Conservation (phyloP, 1,284 basidiomycete species). For the Apiotrichum brassicae region DNA sequence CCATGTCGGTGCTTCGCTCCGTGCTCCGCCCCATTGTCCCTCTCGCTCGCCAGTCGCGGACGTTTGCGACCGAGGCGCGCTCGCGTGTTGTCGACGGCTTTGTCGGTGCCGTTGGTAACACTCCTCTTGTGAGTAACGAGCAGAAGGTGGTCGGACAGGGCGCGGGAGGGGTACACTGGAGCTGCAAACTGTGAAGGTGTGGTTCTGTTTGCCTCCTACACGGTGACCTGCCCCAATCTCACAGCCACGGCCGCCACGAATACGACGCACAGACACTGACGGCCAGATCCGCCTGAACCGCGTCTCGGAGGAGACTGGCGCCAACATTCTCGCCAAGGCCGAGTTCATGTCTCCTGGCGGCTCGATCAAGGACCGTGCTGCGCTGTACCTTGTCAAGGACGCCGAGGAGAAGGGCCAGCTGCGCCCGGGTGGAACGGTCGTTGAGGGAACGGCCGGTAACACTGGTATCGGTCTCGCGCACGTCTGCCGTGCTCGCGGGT, state of each 20-base stretch:
- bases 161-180: too few relatives aligned
- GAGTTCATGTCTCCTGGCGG: constrained; percentile 99
- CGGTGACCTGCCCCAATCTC: too few relatives aligned
- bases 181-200: too few relatives aligned
- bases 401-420: constrained; percentile 76
- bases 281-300: constrained; percentile 73
- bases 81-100: constrained; percentile 66
- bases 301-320: constrained; percentile 84
- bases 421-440: constrained; percentile 85
- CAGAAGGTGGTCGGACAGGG: too few relatives aligned
- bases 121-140: constrained; percentile 67
- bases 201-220: too few relatives aligned
- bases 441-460: constrained; percentile 98
- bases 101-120: constrained; percentile 85
- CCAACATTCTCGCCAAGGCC: constrained; percentile 85
- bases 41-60: constrained; percentile 19
- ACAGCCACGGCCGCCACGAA: neutral
- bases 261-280: neutral
- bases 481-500: constrained; percentile 82
- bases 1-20: constrained; percentile 13
- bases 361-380: constrained; percentile 95
- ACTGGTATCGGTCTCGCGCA: constrained; percentile 95
- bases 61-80: constrained; percentile 36
- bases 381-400: constrained; percentile 79
- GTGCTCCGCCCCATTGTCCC: constrained; percentile 10